Base-by-base conservation (phyloP, 352 stramenopile species). In the Globisporangium spiculum region DNA sequence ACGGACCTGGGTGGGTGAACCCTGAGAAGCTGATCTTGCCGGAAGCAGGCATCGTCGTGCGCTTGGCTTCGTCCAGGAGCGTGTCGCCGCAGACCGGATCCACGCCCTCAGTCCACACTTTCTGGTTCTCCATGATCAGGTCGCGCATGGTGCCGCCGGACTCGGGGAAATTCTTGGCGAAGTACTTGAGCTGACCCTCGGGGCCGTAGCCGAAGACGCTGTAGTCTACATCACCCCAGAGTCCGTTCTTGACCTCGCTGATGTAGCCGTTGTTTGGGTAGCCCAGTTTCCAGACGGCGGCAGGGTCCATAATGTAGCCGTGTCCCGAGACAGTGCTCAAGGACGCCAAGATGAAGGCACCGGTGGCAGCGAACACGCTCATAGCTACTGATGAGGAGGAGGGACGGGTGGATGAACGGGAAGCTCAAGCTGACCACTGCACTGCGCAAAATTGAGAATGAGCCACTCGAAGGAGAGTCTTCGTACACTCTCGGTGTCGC, bases 1-100 rank as follows among this genome's bases (percentile, higher is more conserved):
- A 91, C 30, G 76, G 78, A 6, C 83, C 81, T 0, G 76, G 68
- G 67, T 91, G 83, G 0, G 78, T 80, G 66, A 90, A 90, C 0
- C 80, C 80, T 14, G 78, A 75, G 72, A 78, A 86, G 60, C 69
- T 80, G 46, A 90, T 63, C 57, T 78, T 60, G 1, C 63, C 67
- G 14, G 77, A 66, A 9, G 61, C 32, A 4, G 80, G 78, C 60
- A 88, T 69, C 41, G 77, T 76, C 6, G 50, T 38, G 66, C 58
- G 68, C 70, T 77, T 79, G 60, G 52, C 22, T 20, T 77, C 71
- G 46, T 77, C 71, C 68, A 72, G 69, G 53, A 62, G 75, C 30
- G 74, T 77, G 52, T 75, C 64, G 2, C 74, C 74, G 58, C 71
- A 77, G 26, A 65, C 4, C 12, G 56, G 56, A 27, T 75, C 68